Evolutionary conservation across 352 stramenopile species (phyloP), one percentile per base, ranked within the genome.

Genomic region (Globisporangium takayamanum): DNA sequence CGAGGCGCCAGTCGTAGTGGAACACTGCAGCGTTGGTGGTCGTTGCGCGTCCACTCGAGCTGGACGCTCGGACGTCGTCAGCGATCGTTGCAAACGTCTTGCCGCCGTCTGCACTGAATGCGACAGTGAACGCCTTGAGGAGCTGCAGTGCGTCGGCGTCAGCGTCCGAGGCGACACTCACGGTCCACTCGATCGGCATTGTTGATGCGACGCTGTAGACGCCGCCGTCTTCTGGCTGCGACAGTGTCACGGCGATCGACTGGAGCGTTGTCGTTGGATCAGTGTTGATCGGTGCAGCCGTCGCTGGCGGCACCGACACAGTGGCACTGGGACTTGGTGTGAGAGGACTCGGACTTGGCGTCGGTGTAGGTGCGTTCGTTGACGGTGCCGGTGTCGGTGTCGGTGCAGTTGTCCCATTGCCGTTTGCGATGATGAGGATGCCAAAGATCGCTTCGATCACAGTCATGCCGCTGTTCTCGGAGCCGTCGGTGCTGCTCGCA

Each of bases 1-100:
- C 62, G 18, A 86, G 65, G 26, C 74, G 51, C 76, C 76, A 87
- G 63, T 81, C 58, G 41, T 64, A 83, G 36, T 72, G 66, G 62
- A 74, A 84, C 15, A 68, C 18, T 6, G 59, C 55, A 22, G 5
- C 56, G 11, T 6, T 14, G 33, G 28, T 44, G 20, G 50, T 37
- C 16, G n/a, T 41, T 44, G 14, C 18, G 41, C 16, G 41, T n/a
- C 33, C 33, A 39, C 33, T 60, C 20, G 12, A 18, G 46, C 18
- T 61, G 63, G 20, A 33, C 37, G 44, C 59, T 36, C 15, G 48
- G 25, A 78, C 46, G n/a, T 56, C 63, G 5, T 50, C 36, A 15
- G 68, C 65, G 22, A 81, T 77, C 0, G 50, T 64, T n/a, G 60
- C 25, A 44, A 87, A 84, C 12, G 46, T 53, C 11, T 41, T 47